These are phyloP conservation scores for Aspergillus sp. DNA, from an alignment of 2,329 filamentous ascomycete species.

Conservation along the genomic window DNA sequence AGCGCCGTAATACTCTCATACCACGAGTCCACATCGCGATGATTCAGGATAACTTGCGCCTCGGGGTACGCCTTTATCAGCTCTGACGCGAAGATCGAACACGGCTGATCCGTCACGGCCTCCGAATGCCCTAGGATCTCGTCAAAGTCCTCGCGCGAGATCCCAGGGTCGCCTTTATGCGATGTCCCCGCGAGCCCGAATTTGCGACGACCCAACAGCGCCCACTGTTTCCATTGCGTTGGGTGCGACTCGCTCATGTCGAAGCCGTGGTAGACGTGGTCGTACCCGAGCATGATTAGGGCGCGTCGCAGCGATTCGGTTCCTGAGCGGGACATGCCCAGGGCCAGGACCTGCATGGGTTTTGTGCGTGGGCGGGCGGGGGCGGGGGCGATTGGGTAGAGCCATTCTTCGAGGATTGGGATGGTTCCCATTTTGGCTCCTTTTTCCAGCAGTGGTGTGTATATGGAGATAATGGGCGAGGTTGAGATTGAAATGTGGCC, in stretches of 20 bases:
- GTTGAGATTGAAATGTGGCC: too few species aligned
- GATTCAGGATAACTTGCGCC: slow-evolving; percentile 26
- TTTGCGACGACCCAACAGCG: slow-evolving; percentile 3
- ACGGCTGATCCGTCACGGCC: slow-evolving; percentile 21
- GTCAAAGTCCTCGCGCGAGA: slow-evolving; percentile 9
- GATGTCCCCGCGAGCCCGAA: background rate
- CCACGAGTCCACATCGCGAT: slow-evolving; percentile 21
- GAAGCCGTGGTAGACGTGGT: slow-evolving; percentile 25
- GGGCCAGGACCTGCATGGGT: slow-evolving; percentile 24
- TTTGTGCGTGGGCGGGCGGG: background rate
- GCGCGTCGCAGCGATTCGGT: slow-evolving; percentile 26
- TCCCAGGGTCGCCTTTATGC: background rate
- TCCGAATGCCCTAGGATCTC: slow-evolving; percentile 11
- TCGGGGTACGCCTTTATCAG: slow-evolving; percentile 23
- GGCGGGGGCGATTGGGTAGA: background rate
- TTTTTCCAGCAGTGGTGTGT: too few species aligned
- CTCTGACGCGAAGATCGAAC: slow-evolving; percentile 19
- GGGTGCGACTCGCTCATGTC: slow-evolving; percentile 8
- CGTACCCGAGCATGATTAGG: slow-evolving; percentile 25
- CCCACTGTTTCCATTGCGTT: slow-evolving; percentile 9
- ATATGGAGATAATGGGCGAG: too few species aligned
- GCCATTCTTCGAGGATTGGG: background rate
- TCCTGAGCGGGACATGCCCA: slow-evolving; percentile 26
- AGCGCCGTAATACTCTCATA: slow-evolving; percentile 6
- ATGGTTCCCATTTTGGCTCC: background rate